Conservation (phyloP, 2,329 filamentous ascomycete genomes). For the Phialophora expanda region DNA sequence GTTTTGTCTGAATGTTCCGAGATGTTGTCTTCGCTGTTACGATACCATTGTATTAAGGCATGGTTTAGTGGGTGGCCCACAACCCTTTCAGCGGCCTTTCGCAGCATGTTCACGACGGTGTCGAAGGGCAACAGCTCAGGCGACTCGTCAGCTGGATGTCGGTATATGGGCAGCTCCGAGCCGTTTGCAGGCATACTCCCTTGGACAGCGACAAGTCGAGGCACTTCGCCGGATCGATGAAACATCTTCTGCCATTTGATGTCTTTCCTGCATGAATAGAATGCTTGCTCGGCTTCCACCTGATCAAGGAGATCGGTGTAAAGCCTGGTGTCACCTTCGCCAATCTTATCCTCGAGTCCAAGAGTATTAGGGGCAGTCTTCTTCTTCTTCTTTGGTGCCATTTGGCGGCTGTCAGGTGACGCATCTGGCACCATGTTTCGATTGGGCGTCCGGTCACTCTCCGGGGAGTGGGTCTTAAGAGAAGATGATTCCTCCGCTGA, state of each 20-base stretch:
- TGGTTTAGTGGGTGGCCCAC: slow-evolving; percentile 87
- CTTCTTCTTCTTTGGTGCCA: slow-evolving; percentile 28
- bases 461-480: slow-evolving; percentile 5
- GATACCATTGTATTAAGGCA: slow-evolving; percentile 89
- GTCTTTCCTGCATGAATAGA: slow-evolving; percentile 54
- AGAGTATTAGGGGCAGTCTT: slow-evolving; percentile 23
- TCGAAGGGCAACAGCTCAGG: slow-evolving; percentile 79
- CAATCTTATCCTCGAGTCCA: slow-evolving; percentile 62
- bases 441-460: not conserved
- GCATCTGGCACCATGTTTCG: not conserved
- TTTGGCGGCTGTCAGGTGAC: not conserved
- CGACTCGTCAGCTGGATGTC: slow-evolving; percentile 88
- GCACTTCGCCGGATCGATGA: slow-evolving; percentile 88
- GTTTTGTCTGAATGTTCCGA: slow-evolving; percentile 98
- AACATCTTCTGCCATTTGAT: slow-evolving; percentile 90
- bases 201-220: slow-evolving; percentile 87
- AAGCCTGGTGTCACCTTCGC: slow-evolving; percentile 80
- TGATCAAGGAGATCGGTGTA: slow-evolving; percentile 70
- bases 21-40: slow-evolving; percentile 87
- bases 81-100: slow-evolving; percentile 69
- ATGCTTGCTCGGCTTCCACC: slow-evolving; percentile 64
- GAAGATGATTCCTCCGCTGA: not conserved
- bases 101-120: slow-evolving; percentile 71
- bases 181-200: slow-evolving; percentile 72
- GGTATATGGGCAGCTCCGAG: slow-evolving; percentile 79